phyloP scores from a whole-genome alignment of 2,329 filamentous ascomycete species.

The Ascochyta rabiei region DNA sequence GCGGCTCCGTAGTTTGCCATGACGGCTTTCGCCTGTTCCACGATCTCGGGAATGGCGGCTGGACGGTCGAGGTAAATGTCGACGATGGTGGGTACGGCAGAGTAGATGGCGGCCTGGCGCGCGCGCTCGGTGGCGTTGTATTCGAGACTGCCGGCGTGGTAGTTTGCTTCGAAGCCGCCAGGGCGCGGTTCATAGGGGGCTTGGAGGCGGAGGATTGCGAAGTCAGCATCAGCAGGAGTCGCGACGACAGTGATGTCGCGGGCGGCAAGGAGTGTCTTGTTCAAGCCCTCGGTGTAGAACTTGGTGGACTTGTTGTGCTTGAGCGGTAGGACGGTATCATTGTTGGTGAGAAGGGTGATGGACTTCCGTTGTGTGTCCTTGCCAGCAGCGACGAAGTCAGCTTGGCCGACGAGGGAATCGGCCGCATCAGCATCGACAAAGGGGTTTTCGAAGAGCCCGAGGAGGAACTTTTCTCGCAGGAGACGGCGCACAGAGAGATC shows the following conservation, averaged over 20 bases:
- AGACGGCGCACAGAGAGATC: slow-evolving; percentile 56
- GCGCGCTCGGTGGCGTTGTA: slow-evolving; percentile 49
- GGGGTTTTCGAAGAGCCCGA: slow-evolving; percentile 60
- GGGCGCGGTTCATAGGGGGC: slow-evolving; percentile 52
- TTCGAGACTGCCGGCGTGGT: slow-evolving; percentile 51
- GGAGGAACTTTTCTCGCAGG: slow-evolving; percentile 57
- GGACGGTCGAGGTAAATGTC: slow-evolving; percentile 55
- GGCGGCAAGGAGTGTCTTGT: slow-evolving; percentile 38
- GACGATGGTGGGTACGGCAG: slow-evolving; percentile 49
- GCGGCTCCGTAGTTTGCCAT: slow-evolving; percentile 51
- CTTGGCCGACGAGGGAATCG: slow-evolving; percentile 51
- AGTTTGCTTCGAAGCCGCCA: slow-evolving; percentile 50
- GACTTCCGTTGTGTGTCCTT: slow-evolving; percentile 47
- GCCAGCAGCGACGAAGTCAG: slow-evolving; percentile 51
- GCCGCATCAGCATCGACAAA: slow-evolving; percentile 56
- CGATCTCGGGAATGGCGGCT: slow-evolving; percentile 52
- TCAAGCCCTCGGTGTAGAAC: slow-evolving; percentile 47
- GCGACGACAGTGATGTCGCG: slow-evolving; percentile 44
- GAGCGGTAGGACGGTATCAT: slow-evolving; percentile 39
- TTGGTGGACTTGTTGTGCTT: slow-evolving; percentile 26
- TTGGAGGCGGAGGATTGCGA: slow-evolving; percentile 50
- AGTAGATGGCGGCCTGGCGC: slow-evolving; percentile 49
- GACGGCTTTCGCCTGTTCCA: slow-evolving; percentile 47
- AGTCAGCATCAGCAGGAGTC: slow-evolving; percentile 49
- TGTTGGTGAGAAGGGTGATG: slow-evolving; percentile 48